Evolutionary conservation across 169 alveolate genomes (phyloP).

Genomic region (Eimeria sp.): DNA sequence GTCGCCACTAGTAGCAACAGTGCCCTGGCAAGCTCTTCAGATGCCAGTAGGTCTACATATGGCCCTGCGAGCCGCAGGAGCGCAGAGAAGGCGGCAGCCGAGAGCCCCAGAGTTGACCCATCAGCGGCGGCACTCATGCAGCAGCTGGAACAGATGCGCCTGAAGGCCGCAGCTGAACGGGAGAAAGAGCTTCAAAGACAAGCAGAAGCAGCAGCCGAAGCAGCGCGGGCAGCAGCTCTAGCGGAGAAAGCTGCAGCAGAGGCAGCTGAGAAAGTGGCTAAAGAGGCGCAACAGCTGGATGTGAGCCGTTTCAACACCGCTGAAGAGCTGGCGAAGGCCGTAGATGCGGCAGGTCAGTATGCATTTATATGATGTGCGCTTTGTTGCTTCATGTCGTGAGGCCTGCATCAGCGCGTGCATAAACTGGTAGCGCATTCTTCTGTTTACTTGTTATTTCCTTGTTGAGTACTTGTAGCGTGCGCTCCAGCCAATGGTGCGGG

Average conservation of each 20-base stretch:
- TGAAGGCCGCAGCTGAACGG: conserved; percentile 30
- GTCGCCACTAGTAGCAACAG: conserved; percentile 3
- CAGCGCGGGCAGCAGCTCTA: conserved; percentile 47
- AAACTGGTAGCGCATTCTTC: background rate
- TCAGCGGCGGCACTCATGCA: conserved; percentile 65
- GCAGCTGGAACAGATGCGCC: conserved; percentile 60
- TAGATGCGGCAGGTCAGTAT: conserved; percentile 68
- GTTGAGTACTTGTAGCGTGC: background rate
- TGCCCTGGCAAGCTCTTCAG: background rate
- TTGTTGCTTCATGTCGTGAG: background rate
- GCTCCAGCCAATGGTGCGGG: background rate
- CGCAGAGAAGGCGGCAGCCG: background rate
- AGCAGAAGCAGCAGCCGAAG: conserved; percentile 71
- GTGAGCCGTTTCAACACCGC: conserved; percentile 62
- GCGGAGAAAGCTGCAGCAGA: conserved; percentile 22
- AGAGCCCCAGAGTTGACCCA: conserved; percentile 5
- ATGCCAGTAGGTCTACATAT: background rate
- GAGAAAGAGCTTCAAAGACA: conserved; percentile 21
- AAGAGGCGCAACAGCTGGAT: conserved; percentile 71
- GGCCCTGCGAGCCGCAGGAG: background rate
- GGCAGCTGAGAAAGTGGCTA: conserved; percentile 46
- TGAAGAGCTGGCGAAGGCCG: conserved; percentile 76
- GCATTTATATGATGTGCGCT: background rate
- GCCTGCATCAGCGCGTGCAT: background rate
- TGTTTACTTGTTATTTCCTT: background rate